phyloP scores from a whole-genome alignment of 1,284 basidiomycete species.

The Ceratobasidium sp. region DNA sequence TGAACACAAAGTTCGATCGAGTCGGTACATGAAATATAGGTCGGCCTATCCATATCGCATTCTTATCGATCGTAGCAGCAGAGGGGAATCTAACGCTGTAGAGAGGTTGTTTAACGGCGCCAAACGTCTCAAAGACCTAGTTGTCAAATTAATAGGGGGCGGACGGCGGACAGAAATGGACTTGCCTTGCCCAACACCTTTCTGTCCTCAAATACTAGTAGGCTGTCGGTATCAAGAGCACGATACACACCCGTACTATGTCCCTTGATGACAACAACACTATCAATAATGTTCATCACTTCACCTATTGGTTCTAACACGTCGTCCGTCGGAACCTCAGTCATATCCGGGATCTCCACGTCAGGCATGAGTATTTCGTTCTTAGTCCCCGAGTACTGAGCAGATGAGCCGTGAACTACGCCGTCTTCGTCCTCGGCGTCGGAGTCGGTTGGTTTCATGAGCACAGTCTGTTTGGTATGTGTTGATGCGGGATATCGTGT shows the following conservation, averaged over 20 bases:
- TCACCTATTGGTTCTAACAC: constrained; percentile 78
- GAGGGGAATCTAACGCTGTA: constrained; percentile 75
- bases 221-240: constrained; percentile 85
- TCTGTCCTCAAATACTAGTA: constrained; percentile 86
- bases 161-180: constrained; percentile 46
- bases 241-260: constrained; percentile 62
- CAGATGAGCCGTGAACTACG: constrained; percentile 45
- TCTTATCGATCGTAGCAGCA: constrained; percentile 48
- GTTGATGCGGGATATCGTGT: constrained; percentile 25
- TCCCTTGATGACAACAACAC: constrained; percentile 78
- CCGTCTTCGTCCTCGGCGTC: constrained; percentile 56
- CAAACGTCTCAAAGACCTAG: constrained; percentile 91
- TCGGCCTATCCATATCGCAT: constrained; percentile 27
- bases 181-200: constrained; percentile 85
- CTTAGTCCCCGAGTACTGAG: constrained; percentile 52
- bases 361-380: constrained; percentile 59
- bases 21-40: constrained; percentile 76
- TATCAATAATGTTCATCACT: constrained; percentile 77
- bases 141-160: constrained; percentile 34
- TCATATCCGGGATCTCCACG: constrained; percentile 59
- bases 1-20: constrained; percentile 82
- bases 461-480: constrained; percentile 37
- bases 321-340: constrained; percentile 63
- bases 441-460: constrained; percentile 18
- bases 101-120: constrained; percentile 84